Evolutionary conservation across 2,329 filamentous ascomycete genomes (phyloP).

Genomic region (Cytospora schulzeri): DNA sequence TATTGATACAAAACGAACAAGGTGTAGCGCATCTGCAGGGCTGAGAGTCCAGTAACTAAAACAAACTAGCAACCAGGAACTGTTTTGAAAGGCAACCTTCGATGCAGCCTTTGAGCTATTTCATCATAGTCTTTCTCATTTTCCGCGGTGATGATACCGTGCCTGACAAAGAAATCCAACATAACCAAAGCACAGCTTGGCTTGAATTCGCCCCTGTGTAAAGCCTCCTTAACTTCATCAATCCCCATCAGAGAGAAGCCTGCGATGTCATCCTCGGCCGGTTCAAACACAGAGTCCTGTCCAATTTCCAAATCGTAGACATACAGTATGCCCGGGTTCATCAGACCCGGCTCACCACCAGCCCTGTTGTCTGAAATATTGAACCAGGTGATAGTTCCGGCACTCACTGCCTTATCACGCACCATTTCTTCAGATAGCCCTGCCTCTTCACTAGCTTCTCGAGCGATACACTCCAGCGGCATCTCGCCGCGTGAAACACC

Average conservation of each 20-base stretch:
- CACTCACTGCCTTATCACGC: constrained; percentile 30
- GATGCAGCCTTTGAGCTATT: constrained; percentile 9
- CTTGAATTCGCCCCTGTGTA: constrained; percentile 76
- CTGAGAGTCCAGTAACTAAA: no score
- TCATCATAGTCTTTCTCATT: constrained; percentile 65
- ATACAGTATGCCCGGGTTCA: constrained; percentile 52
- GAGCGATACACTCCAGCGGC: constrained; percentile 68
- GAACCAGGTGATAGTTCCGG: constrained; percentile 37
- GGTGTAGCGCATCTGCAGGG: no score
- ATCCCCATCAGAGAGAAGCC: constrained; percentile 70
- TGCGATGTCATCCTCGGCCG: constrained; percentile 77
- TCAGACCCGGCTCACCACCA: constrained; percentile 10
- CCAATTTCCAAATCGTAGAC: constrained; percentile 75
- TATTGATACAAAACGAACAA: no score
- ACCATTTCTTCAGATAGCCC: constrained; percentile 39
- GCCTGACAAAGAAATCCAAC: constrained; percentile 80
- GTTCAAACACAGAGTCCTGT: constrained; percentile 59
- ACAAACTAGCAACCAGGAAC: not conserved
- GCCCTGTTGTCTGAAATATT: constrained; percentile 14
- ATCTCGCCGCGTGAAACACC: constrained; percentile 69
- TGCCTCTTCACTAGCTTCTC: constrained; percentile 76
- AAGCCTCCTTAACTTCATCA: constrained; percentile 57
- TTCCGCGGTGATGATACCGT: constrained; percentile 72
- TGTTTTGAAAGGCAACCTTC: constrained; percentile 9
- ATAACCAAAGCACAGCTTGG: constrained; percentile 78